These are phyloP conservation scores for Vitrella brassicaformis DNA, from an alignment of 73 alveolate genomes.

Conservation along the genomic window DNA sequence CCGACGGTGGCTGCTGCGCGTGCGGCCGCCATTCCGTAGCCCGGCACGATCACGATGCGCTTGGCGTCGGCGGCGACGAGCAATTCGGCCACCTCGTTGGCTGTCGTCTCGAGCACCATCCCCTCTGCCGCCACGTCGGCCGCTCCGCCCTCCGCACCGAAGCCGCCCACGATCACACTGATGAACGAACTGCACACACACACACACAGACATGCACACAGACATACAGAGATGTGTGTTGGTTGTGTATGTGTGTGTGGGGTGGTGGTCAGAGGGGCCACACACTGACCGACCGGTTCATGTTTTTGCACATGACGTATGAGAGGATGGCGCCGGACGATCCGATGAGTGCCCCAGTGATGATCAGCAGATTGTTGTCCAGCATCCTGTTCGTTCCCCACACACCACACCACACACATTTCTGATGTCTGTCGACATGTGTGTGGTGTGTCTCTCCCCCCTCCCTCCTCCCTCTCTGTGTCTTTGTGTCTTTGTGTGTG, in stretches of 20 bases:
- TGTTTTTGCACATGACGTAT: slow-evolving; percentile 53
- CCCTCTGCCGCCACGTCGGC: neutral
- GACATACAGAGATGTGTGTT: no score
- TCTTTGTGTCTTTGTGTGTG: no score
- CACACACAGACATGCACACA: no score
- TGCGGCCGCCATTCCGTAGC: slow-evolving; percentile 58
- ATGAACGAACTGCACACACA: no score
- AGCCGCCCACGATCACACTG: slow-evolving; percentile 52
- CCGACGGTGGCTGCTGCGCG: neutral
- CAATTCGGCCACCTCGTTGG: neutral
- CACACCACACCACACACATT: no score
- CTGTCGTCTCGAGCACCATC: neutral
- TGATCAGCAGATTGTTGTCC: slow-evolving; percentile 28
- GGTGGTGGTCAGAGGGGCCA: no score
- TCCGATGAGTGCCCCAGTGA: slow-evolving; percentile 54
- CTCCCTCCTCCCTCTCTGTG: no score
- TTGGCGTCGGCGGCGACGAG: neutral
- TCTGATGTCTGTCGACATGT: no score
- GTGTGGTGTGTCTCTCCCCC: no score
- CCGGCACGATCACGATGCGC: neutral
- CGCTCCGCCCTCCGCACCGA: slow-evolving; percentile 22
- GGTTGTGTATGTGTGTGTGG: no score
- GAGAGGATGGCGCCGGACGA: slow-evolving; percentile 64
- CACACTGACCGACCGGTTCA: no score
- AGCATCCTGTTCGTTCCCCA: no score